These are phyloP conservation scores for Astragalus glycyphyllos DNA, from an alignment of 306 rosid genomes.

Conservation along the genomic window DNA sequence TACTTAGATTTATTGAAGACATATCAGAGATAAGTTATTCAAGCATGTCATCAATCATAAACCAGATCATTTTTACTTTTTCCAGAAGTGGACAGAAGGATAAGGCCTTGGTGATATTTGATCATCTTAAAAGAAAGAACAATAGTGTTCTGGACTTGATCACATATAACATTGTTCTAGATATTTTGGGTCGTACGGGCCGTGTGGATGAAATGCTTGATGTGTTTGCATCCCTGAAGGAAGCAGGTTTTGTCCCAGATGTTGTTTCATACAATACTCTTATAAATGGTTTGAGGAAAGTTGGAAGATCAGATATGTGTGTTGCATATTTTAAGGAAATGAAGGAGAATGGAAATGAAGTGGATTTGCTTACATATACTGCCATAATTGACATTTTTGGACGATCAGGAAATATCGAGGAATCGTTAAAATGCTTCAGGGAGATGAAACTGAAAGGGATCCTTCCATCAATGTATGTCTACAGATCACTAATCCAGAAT, in stretches of 20 bases:
- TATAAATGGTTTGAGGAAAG: constrained; percentile 69
- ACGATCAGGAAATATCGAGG: constrained; percentile 72
- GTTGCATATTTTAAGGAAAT: constrained; percentile 65
- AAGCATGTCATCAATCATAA: constrained; percentile 53
- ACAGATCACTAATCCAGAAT: constrained; percentile 58
- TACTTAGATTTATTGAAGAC: constrained; percentile 56
- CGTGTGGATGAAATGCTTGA: constrained; percentile 59
- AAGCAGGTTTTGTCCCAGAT: constrained; percentile 63
- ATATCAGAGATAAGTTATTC: constrained; percentile 53
- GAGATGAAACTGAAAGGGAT: constrained; percentile 73
- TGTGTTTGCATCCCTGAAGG: constrained; percentile 62
- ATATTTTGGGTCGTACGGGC: constrained; percentile 74
- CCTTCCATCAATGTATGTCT: constrained; percentile 64
- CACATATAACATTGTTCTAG: constrained; percentile 71
- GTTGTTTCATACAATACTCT: constrained; percentile 73
- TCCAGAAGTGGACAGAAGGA: constrained; percentile 71
- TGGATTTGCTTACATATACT: constrained; percentile 79
- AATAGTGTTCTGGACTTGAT: constrained; percentile 56
- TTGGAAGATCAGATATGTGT: constrained; percentile 70
- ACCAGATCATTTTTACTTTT: constrained; percentile 69
- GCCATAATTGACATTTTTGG: constrained; percentile 72
- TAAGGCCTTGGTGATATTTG: constrained; percentile 67
- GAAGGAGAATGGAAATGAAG: constrained; percentile 61
- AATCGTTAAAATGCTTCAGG: constrained; percentile 59
- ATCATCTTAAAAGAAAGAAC: constrained; percentile 52